Percentiles rank a stretch among this genome's conserved stretches.
phyloP scores from a whole-genome alignment of 2,329 filamentous ascomycete species.

The Ilyonectria sp. region DNA sequence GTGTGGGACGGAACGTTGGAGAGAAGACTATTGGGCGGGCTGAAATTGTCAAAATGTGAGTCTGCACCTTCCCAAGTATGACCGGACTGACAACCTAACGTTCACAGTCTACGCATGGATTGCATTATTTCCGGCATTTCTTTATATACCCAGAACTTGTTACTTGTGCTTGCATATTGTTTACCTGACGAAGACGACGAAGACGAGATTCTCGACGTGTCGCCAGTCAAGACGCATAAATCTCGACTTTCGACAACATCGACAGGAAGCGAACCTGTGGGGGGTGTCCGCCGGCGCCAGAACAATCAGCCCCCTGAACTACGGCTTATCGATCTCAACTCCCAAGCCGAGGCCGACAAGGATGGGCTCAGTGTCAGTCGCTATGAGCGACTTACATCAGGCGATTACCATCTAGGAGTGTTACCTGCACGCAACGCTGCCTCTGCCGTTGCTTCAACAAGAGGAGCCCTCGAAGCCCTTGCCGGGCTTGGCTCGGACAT shows the following conservation, averaged over 20 bases:
- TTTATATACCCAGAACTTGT: constrained; percentile 91
- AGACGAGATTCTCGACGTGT: constrained; percentile 52
- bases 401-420: constrained; percentile 92
- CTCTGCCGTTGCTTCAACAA: constrained; percentile 74
- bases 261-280: constrained; percentile 70
- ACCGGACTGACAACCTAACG: constrained; percentile 73
- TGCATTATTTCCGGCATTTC: constrained; percentile 98
- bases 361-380: constrained; percentile 89
- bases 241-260: constrained; percentile 63
- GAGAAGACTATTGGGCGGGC: constrained; percentile 84
- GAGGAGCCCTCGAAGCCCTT: constrained; percentile 83
- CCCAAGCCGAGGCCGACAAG: constrained; percentile 89
- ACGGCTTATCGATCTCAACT: constrained; percentile 89
- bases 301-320: constrained; percentile 91
- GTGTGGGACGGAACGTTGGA: constrained; percentile 75
- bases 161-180: constrained; percentile 93
- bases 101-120: constrained; percentile 87
- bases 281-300: constrained; percentile 78
- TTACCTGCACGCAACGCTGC: constrained; percentile 81
- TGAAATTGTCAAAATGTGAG: constrained; percentile 93
- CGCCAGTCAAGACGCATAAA: constrained; percentile 57
- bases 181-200: constrained; percentile 80
- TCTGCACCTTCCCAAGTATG: constrained; percentile 61
- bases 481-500: constrained; percentile 82
- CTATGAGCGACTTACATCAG: constrained; percentile 87